Conservation (phyloP, 2,329 filamentous ascomycete genomes). For the Epichloe aotearoae region DNA sequence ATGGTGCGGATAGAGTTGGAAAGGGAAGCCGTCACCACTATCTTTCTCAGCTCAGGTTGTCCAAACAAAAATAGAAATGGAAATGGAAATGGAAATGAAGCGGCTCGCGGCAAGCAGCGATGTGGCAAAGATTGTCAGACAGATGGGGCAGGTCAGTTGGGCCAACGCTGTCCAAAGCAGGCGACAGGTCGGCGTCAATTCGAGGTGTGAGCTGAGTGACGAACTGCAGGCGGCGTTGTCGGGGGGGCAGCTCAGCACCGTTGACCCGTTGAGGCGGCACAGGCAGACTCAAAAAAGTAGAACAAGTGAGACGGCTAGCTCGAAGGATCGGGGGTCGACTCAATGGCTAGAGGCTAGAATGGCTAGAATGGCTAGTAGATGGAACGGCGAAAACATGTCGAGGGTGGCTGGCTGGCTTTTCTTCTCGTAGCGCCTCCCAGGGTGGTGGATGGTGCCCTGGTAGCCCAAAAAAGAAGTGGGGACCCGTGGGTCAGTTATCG, state of each 20-base stretch:
- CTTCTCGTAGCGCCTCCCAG: background rate
- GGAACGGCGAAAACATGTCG: background rate
- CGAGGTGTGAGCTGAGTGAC: slow-evolving; percentile 1
- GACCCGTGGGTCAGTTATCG: slow-evolving; percentile 3
- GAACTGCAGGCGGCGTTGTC: slow-evolving; percentile 5
- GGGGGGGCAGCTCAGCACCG: slow-evolving; percentile 3
- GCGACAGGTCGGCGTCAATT: background rate
- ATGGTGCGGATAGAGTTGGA: background rate
- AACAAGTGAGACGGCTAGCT: slow-evolving; percentile 1
- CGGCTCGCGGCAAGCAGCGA: slow-evolving; percentile 1
- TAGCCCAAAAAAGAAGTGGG: slow-evolving; percentile 2
- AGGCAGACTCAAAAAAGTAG: background rate
- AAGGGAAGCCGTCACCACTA: background rate
- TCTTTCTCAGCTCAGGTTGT: background rate
- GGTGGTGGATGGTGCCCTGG: background rate
- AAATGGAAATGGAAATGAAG: background rate
- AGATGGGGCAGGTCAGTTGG: slow-evolving; percentile 1
- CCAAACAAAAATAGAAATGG: background rate
- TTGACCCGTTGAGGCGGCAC: slow-evolving; percentile 3
- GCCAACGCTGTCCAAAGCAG: background rate
- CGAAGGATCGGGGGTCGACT: slow-evolving; percentile 2
- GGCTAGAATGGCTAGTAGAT: too few relatives aligned
- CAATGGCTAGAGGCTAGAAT: background rate
- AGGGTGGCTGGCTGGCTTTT: background rate
- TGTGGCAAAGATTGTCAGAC: slow-evolving; percentile 1